phyloP scores from a whole-genome alignment of 208 protist genomes.

The Leishmania arabica region DNA sequence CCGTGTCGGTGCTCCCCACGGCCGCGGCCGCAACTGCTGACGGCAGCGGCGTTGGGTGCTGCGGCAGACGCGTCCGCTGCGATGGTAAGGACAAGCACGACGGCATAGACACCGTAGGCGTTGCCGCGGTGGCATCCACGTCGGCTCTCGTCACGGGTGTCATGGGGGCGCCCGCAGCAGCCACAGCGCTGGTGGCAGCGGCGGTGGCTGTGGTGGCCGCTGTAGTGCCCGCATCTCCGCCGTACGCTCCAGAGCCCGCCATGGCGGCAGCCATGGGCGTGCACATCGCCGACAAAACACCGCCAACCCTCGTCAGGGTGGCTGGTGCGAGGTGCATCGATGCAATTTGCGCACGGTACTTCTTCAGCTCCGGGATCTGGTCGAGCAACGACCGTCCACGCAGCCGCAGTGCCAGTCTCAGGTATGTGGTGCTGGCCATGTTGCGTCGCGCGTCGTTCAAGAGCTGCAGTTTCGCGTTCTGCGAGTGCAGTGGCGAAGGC shows the following conservation, averaged over 20 bases:
- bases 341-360: conserved; percentile 19
- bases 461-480: conserved; percentile 8
- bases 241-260: neutral
- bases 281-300: conserved; percentile 10
- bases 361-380: conserved; percentile 35
- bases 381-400: conserved; percentile 36
- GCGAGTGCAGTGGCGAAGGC: neutral
- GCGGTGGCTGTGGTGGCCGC: neutral
- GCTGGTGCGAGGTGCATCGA: conserved; percentile 19
- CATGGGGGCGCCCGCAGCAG: neutral
- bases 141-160: neutral
- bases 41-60: neutral
- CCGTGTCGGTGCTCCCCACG: too few relatives aligned
- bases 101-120: neutral
- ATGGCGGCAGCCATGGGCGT: neutral
- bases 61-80: neutral
- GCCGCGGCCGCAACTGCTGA: neutral
- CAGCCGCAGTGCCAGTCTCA: conserved; percentile 40
- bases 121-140: neutral
- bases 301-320: conserved; percentile 2
- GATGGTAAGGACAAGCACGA: neutral
- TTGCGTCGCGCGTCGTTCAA: conserved; percentile 31
- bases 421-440: conserved; percentile 39
- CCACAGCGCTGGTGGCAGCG: neutral
- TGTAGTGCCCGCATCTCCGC: neutral